phyloP scores from a whole-genome alignment of 768 basidiomycete species.

The Lactifluus pinguis region DNA sequence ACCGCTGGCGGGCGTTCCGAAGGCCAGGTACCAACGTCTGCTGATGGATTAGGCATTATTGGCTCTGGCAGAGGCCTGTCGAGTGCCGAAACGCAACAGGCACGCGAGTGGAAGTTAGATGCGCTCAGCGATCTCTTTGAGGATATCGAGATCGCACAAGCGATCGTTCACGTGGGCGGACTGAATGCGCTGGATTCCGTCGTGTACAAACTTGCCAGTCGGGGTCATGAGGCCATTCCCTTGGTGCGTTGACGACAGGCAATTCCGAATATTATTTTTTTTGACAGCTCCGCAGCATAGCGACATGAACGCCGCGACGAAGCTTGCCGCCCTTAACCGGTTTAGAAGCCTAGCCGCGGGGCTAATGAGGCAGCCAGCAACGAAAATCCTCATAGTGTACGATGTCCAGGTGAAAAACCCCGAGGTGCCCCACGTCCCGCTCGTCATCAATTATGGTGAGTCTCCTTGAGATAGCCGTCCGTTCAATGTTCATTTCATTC shows the following conservation, averaged over 20 bases:
- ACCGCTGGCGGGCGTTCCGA: slow-evolving; percentile 75
- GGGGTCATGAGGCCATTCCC: slow-evolving; percentile 81
- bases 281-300: slow-evolving; percentile 48
- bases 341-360: slow-evolving; percentile 54
- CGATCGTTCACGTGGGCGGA: slow-evolving; percentile 82
- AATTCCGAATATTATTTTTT: neutral
- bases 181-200: slow-evolving; percentile 83
- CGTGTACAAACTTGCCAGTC: slow-evolving; percentile 78
- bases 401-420: slow-evolving; percentile 88
- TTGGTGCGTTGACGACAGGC: slow-evolving; percentile 44
- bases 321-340: slow-evolving; percentile 75
- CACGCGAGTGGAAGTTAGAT: slow-evolving; percentile 92
- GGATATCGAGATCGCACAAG: slow-evolving; percentile 72
- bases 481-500: neutral
- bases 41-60: slow-evolving; percentile 77
- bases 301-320: slow-evolving; percentile 84
- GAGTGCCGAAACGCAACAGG: slow-evolving; percentile 75
- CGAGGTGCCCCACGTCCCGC: slow-evolving; percentile 82
- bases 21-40: slow-evolving; percentile 33
- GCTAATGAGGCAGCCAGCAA: slow-evolving; percentile 54
- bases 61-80: slow-evolving; percentile 82
- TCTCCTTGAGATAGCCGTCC: neutral
- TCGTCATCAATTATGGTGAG: slow-evolving; percentile 91
- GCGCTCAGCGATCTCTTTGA: slow-evolving; percentile 86
- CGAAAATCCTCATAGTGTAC: slow-evolving; percentile 83